Percentiles rank a stretch among this genome's conserved stretches.
Evolutionary conservation across 441 rosid genomes (phyloP).

Genomic region (Theobroma grandiflorum): DNA sequence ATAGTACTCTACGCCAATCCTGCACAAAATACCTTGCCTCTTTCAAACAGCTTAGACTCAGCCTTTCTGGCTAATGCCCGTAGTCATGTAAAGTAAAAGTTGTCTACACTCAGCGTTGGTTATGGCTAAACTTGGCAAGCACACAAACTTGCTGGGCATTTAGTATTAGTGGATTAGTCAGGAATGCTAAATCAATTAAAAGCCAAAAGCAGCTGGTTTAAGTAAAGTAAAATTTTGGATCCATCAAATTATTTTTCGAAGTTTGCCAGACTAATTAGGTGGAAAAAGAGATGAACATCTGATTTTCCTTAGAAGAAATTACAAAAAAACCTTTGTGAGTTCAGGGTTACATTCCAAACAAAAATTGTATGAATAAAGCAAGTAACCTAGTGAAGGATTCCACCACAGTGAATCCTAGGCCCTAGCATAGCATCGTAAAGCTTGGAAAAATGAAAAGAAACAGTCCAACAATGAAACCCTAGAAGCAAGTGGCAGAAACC

Average conservation of each 20-base stretch:
- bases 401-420: neutral
- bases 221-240: neutral
- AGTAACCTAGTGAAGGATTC: slow-evolving; percentile 9
- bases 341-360: neutral
- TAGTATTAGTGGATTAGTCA: neutral
- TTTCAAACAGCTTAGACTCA: slow-evolving; percentile 12
- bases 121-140: neutral
- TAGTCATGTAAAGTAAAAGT: no score
- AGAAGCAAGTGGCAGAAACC: slow-evolving; percentile 39
- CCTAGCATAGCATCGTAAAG: neutral
- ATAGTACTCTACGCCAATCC: neutral
- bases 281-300: slow-evolving; percentile 2
- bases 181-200: neutral
- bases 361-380: slow-evolving; percentile 6
- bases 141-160: neutral
- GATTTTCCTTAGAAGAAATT: slow-evolving; percentile 4
- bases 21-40: neutral
- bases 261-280: neutral
- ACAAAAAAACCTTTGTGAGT: neutral
- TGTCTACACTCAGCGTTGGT: no score
- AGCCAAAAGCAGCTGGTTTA: neutral
- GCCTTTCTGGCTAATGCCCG: neutral
- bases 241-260: neutral
- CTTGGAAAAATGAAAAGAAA: neutral
- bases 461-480: slow-evolving; percentile 1